Base-by-base conservation (phyloP, 495 filamentous ascomycete genomes). In the Pseudotulostoma volvatum region DNA sequence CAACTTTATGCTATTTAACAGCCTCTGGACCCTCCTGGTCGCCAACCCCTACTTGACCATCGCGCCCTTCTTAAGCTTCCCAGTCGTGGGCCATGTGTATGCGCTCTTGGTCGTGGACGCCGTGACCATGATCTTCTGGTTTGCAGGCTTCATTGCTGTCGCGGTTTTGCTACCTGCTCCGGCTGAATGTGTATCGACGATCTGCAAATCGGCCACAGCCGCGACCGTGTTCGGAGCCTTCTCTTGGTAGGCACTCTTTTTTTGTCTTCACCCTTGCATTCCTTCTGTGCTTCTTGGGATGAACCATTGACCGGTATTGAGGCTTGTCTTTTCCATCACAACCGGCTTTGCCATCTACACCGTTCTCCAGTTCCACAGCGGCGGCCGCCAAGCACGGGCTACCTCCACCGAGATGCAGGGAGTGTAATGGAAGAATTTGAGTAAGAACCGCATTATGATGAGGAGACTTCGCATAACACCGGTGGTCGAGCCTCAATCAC, bases 81-180 rank as follows among this genome's bases (percentile, higher is more conserved):
- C 74, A 1, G 58, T 54, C 33, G 43, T 73, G 9, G 67, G 68
- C 40, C 73, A 80, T 56, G 68, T 63, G n/a, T 64, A 72, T 18
- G 69, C 58, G 28, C 68, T 85, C 3, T 64, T 81, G 7, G 74
- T 47, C n/a, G 59, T 79, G 20, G 79, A 87, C 44, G 58, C 59
- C 33, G 34, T 88, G 9, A 86, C 83, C n/a, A 77, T 74, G 65
- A 67, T 87, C 28, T 86, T 88, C 65, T 92, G 85, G 85, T 85
- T 93, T 52, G 75, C 77, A 0, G 83, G 82, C 18, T 80, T 80
- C 43, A 76, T 92, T 51, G 81, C 81, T 0, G 49, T 84, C 1
- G 81, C 75, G 1, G 76, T 73, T 3, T 63, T 66, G 40, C 53
- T 81, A 33, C 68, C 64, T 13, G 51, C 67, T 3, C 40, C 71